A percentile compares a stretch with the other conserved stretches of the same genome.
phyloP scores from a whole-genome alignment of 768 basidiomycete genomes.

The Mycena haematopus region DNA sequence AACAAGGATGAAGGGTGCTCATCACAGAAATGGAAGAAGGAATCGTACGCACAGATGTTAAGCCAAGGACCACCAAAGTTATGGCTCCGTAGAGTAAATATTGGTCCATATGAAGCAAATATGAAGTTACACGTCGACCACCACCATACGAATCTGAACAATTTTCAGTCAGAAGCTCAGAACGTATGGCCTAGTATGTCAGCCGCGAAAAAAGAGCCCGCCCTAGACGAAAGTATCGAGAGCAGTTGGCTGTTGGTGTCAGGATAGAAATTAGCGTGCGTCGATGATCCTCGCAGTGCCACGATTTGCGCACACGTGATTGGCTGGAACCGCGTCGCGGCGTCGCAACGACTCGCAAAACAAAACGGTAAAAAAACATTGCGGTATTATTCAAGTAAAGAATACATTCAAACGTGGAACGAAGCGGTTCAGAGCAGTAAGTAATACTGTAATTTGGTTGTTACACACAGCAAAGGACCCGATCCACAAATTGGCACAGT shows the following conservation, averaged over 20 bases:
- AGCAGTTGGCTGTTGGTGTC: neutral
- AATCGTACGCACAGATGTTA: conserved; percentile 45
- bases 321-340: neutral
- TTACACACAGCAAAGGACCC: conserved; percentile 20
- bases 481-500: neutral
- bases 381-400: conserved; percentile 19
- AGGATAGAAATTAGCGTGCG: conserved; percentile 5
- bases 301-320: conserved; percentile 10
- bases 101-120: conserved; percentile 36
- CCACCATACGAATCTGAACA: conserved; percentile 21
- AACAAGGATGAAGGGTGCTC: conserved; percentile 90
- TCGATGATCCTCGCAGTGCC: conserved; percentile 17
- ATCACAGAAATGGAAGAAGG: conserved; percentile 46
- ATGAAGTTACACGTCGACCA: conserved; percentile 16
- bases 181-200: neutral
- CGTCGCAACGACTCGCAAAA: no score
- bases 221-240: neutral
- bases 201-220: neutral
- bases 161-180: neutral
- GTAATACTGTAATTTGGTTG: conserved; percentile 26
- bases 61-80: conserved; percentile 38
- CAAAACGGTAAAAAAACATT: conserved; percentile 19
- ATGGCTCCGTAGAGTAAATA: conserved; percentile 45
- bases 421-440: conserved; percentile 5
- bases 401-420: conserved; percentile 22